phyloP scores from a whole-genome alignment of 768 basidiomycete genomes.

The Pleurotus djamor region DNA sequence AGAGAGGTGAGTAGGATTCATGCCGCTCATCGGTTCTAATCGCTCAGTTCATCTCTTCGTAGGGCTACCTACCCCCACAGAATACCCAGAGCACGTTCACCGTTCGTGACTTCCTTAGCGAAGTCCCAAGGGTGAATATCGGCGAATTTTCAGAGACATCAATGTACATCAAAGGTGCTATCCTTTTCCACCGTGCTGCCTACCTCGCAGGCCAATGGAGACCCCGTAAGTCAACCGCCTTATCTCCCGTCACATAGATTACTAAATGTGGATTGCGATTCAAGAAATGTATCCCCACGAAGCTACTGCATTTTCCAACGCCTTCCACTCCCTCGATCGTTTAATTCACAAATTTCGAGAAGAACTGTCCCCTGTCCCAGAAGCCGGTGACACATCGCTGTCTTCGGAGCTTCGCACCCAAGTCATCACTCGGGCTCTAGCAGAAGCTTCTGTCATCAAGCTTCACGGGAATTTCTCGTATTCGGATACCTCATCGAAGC shows the following conservation, averaged over 20 bases:
- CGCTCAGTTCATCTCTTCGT: constrained; percentile 12
- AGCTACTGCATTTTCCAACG: constrained; percentile 35
- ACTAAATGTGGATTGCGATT: neutral
- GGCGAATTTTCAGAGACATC: constrained; percentile 36
- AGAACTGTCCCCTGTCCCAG: neutral
- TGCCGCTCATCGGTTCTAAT: neutral
- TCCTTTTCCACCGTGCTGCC: constrained; percentile 57
- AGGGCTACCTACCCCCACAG: constrained; percentile 39
- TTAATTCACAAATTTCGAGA: constrained; percentile 37
- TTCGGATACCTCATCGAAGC: constrained; percentile 35
- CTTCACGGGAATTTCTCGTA: constrained; percentile 48
- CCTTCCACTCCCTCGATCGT: constrained; percentile 42
- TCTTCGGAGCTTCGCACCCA: constrained; percentile 22
- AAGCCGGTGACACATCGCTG: neutral
- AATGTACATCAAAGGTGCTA: constrained; percentile 50
- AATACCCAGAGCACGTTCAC: constrained; percentile 46
- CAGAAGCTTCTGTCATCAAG: constrained; percentile 48
- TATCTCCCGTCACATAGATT: neutral
- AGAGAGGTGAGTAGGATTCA: constrained; percentile 26
- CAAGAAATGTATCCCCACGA: constrained; percentile 41
- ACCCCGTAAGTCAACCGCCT: constrained; percentile 29
- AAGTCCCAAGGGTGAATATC: constrained; percentile 23
- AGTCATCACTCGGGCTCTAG: constrained; percentile 47
- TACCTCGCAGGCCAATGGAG: constrained; percentile 49
- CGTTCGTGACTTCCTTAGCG: constrained; percentile 45